Evolutionary conservation across 352 stramenopile genomes (phyloP), one percentile per base, ranked within the genome.

Genomic region (Globisporangium emineosum): DNA sequence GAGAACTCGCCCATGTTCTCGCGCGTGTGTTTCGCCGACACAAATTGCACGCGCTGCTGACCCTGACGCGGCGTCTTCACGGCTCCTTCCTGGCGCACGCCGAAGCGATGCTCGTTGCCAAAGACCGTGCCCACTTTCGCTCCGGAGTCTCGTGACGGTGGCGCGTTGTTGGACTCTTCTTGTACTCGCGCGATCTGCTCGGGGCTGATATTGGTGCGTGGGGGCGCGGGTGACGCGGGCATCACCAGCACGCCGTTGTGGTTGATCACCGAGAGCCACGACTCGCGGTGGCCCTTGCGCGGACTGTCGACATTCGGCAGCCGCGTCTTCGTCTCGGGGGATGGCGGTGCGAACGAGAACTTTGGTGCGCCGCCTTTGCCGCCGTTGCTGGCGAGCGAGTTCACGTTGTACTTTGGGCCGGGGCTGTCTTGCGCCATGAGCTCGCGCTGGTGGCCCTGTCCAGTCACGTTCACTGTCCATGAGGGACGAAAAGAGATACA

Each of bases 1-100:
- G 86, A 94, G 65, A 93, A 94, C 74, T 93, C 86, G 71, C 71
- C 86, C 83, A 94, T 92, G 60, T 94, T 94, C 55, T 94, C 86
- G 27, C 86, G 83, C 15, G 76, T 88, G 66, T 94, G 86, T 30
- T 81, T 82, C 6, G 79, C 61, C 21, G 86, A 93, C 40, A 93
- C 80, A 60, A 90, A 90, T 61, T 91, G 86, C 32, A 93, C 78
- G 47, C 86, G 83, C 25, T 76, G 77, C 23, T 76, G 77, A 19
- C 83, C 61, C 35, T 77, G 62, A 0, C 62, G 62, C 25, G 68
- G 72, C n/a, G 68, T 73, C 62, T 75, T 79, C 13, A 68, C 72
- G 70, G 17, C 17, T 25, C 50, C 40, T 2, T 79, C 62, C 54
- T 84, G 75, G 5, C 83, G 77, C 35, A 79, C 71, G 3, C 86